Conservation (phyloP, 2,329 filamentous ascomycete species). For the Nemania bipapillata region DNA sequence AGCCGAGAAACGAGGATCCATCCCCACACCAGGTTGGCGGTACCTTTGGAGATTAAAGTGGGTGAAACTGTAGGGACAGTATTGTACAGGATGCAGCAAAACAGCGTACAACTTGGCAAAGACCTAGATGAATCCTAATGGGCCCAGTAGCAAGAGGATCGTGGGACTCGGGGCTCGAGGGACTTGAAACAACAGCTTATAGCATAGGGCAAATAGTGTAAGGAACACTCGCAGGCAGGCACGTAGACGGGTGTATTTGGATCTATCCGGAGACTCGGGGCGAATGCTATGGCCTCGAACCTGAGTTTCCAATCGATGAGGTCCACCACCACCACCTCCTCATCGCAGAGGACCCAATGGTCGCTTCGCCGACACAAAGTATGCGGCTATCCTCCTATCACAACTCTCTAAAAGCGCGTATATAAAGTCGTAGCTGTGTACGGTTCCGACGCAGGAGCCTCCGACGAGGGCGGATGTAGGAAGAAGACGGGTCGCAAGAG, state of each 20-base stretch:
- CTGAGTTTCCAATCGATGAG: conserved; percentile 48
- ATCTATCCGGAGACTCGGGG: conserved; percentile 32
- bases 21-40: conserved; percentile 55
- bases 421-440: conserved; percentile 20
- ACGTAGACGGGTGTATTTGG: conserved; percentile 34
- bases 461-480: conserved; percentile 14
- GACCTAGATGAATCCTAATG: conserved; percentile 20
- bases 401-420: conserved; percentile 7
- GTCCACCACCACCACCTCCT: conserved; percentile 52
- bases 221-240: conserved; percentile 31
- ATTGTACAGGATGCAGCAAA: conserved; percentile 28
- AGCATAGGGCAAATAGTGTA: conserved; percentile 41
- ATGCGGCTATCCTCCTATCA: conserved; percentile 15
- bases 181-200: conserved; percentile 41
- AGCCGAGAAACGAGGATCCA: conserved; percentile 71
- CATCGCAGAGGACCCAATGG: conserved; percentile 53
- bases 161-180: conserved; percentile 34
- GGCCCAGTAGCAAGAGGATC: conserved; percentile 19
- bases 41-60: conserved; percentile 31
- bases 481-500: not conserved
- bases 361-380: conserved; percentile 43
- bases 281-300: conserved; percentile 45
- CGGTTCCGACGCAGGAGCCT: conserved; percentile 20
- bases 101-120: conserved; percentile 27
- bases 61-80: conserved; percentile 29